Evolutionary conservation across 805 yeast species (phyloP).

Genomic region (Saturnispora galanensis): DNA sequence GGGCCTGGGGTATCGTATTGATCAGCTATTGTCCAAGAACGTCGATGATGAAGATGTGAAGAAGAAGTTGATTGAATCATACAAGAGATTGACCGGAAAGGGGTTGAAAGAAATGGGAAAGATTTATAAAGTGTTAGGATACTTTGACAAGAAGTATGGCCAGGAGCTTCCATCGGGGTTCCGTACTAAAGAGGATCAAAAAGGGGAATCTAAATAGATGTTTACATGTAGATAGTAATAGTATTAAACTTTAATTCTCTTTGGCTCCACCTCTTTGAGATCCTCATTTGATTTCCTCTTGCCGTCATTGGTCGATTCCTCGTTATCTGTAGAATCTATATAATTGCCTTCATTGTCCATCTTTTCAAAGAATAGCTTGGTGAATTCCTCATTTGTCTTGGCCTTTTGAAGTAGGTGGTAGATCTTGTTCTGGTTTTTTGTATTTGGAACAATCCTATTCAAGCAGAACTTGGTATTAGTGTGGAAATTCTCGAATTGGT

Average conservation of each 20-base stretch:
- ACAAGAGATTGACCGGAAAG: conserved; percentile 52
- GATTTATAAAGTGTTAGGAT: conserved; percentile 60
- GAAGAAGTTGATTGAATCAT: conserved; percentile 46
- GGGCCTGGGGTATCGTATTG: conserved; percentile 66
- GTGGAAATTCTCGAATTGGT: conserved; percentile 47
- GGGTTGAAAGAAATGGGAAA: conserved; percentile 64
- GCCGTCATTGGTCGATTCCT: conserved; percentile 8
- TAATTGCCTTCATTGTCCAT: conserved; percentile 30
- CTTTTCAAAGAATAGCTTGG: conserved; percentile 25
- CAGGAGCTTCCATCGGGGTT: conserved; percentile 45
- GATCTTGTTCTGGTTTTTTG: conserved; percentile 27
- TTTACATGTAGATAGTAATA: background rate
- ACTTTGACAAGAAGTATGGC: conserved; percentile 32
- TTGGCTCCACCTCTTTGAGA: background rate
- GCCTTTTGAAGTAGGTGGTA: conserved; percentile 49
- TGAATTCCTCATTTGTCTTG: conserved; percentile 45
- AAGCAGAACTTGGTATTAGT: conserved; percentile 78
- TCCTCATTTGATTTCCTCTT: conserved; percentile 1
- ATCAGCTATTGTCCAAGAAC: conserved; percentile 38
- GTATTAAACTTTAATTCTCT: background rate
- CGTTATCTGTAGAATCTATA: background rate
- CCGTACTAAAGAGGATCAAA: conserved; percentile 22
- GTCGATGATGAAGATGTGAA: conserved; percentile 34
- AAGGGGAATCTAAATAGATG: background rate
- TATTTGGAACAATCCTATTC: conserved; percentile 58